Base-by-base conservation (phyloP, 768 basidiomycete species). In the Russula lepida region DNA sequence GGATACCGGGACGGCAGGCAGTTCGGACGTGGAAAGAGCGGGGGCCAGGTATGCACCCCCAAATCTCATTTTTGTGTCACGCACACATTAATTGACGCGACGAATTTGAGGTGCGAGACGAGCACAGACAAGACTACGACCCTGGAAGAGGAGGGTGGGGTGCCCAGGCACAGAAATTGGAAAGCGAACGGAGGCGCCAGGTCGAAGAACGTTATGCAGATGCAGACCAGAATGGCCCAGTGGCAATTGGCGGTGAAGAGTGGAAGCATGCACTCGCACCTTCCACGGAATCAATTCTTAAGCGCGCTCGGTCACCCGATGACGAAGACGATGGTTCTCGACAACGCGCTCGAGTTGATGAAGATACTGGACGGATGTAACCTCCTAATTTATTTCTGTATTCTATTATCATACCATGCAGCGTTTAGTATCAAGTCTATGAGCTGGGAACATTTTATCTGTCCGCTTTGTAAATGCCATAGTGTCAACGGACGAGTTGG, bases 1-100 rank as follows among this genome's bases (percentile, higher is more conserved):
- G 97, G 97, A 6, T 99, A 98, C 75, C 85, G 85, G 70, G 97
- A 99, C 70, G 95, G 95, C 15, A 79, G 97, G 64, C 97, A 99
- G 74, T 99, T 98, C 64, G 97, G 97, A 32, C 79, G 97, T 63
- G 97, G 97, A 28, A 98, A 95, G 74, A 95, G 92, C 66, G 97
- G 97, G 33, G 97, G 97, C 3, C 95, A 97, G 78, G 89, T 80
- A 54, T 48, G 70, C 59, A 19, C 28, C n/a, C 25, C 25, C 35
- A 15, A 21, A 33, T 11, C 17, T 50, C 12, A 8, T 12, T 3
- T 52, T 37, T 21, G 17, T 13, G 11, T 12, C 43, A 44, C 21
- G 21, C 13, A 11, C 21, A 7, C 37, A 8, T 53, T 59, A 23
- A 49, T 49, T 33, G 50, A 65, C 32, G 19, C 28, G 9, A 54